Base-by-base conservation (phyloP, 768 basidiomycete genomes). In the Lentinula boryana region DNA sequence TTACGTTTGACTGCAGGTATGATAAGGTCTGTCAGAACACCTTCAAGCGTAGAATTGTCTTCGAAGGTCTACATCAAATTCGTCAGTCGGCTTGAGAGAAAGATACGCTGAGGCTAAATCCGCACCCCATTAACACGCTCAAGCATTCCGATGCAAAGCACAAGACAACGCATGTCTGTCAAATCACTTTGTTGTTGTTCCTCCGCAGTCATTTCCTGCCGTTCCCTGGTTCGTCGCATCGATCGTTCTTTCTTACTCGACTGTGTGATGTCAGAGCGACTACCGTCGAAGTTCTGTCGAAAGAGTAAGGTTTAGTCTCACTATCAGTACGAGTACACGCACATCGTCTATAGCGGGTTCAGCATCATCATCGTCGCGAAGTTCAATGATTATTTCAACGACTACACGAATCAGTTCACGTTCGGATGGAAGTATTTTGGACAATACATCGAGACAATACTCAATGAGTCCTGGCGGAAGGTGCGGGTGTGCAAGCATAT, bases 1-100 rank as follows among this genome's bases (percentile, higher is more conserved):
- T 95, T 95, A 56, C 92, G 84, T 68, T 88, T 87, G 48, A 98
- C 91, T 4, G 92, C 85, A 2, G 96, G 96, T 35, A 97, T 84
- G 67, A 98, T 93, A 16, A 99, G 77, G 66, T 98, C 93, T 9
- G 81, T 79, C 27, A 95, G 81, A 51, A 94, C 82, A 62, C 89
- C 91, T 69, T 90, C 87, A 16, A 95, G 71, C 0, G 91, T 92
- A 1, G 93, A 85, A 65, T 91, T 91, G 78, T 71, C 89, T 61
- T 92, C 82, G 54, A 95, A 81, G 7, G 86, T 86, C 75, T 90
- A 71, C 12, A 16, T 32, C 23, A 65, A 85, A 69, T 76, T 75
- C 12, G 16, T 57, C 59, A 57, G 63, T 54, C 35, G 5, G 18
- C 3, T 38, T 33, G 32, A 15, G 36, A 21, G 21, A 53, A 51